Evolutionary conservation across 768 basidiomycete genomes (phyloP), one percentile per base, ranked within the genome.

Genomic region (Mycena alexandri): DNA sequence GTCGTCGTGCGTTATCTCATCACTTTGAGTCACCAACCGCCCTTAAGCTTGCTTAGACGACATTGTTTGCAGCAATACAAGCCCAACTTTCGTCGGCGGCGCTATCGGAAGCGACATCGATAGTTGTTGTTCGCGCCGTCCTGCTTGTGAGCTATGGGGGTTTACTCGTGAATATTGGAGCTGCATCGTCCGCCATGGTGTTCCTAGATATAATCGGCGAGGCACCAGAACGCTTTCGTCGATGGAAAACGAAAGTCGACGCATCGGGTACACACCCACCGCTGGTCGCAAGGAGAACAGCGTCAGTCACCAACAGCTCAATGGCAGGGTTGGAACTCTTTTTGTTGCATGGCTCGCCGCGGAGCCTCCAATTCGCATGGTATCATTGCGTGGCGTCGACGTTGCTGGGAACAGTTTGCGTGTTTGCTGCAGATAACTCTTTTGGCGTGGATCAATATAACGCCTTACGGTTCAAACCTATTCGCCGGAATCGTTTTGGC

Each of bases 71-170:
- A 7, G 61, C 51, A n/a, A 46, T 62, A 5, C 61, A 62, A 54
- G 52, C 51, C 3, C 51, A 62, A 17, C 52, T 62, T 13, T 34
- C 46, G 22, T 54, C 52, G n/a, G 51, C 61, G 29, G 52, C 16
- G 5, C 61, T 43, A 11, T 54, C 52, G 3, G n/a, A 22, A 29
- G 14, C 24, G 21, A 33, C 51, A 14, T 44, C 61, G 1, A 19
- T 21, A 21, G 19, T n/a, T n/a, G n/a, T n/a, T 6, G 46, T 62
- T 9, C 41, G 21, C 41, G 43, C 52, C 42, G n/a, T 62, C 21
- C 29, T 54, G 29, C 61, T 62, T 21, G 61, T 54, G n/a, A 62
- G 52, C 43, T 62, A 62, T 52, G 61, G 61, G n/a, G 1, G 61
- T 51, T 13, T 16, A 53, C 5, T 19, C 51, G n/a, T n/a, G n/a